Percentiles rank a stretch among this genome's conserved stretches.
Conservation (phyloP, 768 basidiomycete genomes). For the Chlorophyllum brunneum region DNA sequence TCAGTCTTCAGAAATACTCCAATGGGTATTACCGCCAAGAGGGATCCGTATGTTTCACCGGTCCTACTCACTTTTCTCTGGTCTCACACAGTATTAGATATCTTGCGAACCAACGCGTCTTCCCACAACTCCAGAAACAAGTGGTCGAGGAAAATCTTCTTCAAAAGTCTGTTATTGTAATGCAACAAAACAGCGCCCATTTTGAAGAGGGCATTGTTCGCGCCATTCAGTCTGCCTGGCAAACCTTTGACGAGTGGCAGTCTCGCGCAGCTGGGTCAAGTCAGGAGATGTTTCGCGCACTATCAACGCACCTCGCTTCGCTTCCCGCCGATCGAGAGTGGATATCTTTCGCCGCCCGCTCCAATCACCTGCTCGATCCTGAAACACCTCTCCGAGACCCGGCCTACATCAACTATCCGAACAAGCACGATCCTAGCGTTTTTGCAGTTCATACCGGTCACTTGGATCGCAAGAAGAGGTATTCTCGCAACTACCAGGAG, state of each 20-base stretch:
- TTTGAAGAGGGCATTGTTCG: constrained; percentile 97
- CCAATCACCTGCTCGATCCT: constrained; percentile 93
- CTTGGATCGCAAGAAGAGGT: constrained; percentile 94
- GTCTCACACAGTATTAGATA: constrained; percentile 34
- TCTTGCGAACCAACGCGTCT: constrained; percentile 67
- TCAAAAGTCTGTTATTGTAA: constrained; percentile 96
- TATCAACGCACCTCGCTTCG: constrained; percentile 72
- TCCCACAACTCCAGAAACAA: constrained; percentile 82
- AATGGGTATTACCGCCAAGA: constrained; percentile 72
- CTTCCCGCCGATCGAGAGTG: constrained; percentile 89
- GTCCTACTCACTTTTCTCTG: not conserved
- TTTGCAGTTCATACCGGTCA: constrained; percentile 84
- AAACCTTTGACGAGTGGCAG: constrained; percentile 93
- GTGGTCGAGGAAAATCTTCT: constrained; percentile 97
- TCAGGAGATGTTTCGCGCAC: constrained; percentile 68
- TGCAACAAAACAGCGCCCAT: constrained; percentile 95
- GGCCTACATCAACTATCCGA: constrained; percentile 75
- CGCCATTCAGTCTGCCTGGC: constrained; percentile 94
- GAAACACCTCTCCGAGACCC: constrained; percentile 91
- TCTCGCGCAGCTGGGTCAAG: constrained; percentile 72
- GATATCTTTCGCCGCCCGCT: constrained; percentile 91
- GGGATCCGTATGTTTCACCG: constrained; percentile 68
- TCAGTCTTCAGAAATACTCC: constrained; percentile 96
- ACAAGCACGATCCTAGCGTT: constrained; percentile 86
- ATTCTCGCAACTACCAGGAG: constrained; percentile 83